Evolutionary conservation across 169 alveolate genomes (phyloP).

Genomic region (Plasmodium blacklocki): DNA sequence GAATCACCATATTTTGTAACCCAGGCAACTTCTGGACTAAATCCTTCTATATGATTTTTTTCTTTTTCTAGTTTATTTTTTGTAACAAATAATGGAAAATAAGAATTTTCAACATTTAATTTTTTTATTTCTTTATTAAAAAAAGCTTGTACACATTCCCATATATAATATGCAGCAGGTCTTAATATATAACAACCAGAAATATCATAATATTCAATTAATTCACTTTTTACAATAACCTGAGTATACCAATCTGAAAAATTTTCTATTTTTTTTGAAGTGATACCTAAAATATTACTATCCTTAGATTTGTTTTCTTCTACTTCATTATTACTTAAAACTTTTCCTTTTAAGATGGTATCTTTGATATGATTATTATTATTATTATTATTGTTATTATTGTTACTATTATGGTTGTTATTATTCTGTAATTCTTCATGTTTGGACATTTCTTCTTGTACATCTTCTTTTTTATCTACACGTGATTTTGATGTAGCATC

Average conservation of each 20-base stretch:
- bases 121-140: slow-evolving; percentile 92
- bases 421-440: slow-evolving; percentile 14
- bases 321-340: background rate
- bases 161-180: slow-evolving; percentile 97
- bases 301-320: slow-evolving; percentile 52
- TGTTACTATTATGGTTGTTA: slow-evolving; percentile 17
- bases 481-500: background rate
- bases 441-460: slow-evolving; percentile 3
- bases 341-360: background rate
- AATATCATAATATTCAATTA: slow-evolving; percentile 99
- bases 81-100: slow-evolving; percentile 97
- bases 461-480: slow-evolving; percentile 23
- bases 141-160: slow-evolving; percentile 97
- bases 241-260: slow-evolving; percentile 92
- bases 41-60: slow-evolving; percentile 98
- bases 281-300: slow-evolving; percentile 83
- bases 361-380: background rate
- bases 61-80: slow-evolving; percentile 96
- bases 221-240: slow-evolving; percentile 95
- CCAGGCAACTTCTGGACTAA: slow-evolving; percentile 99
- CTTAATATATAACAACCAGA: slow-evolving; percentile 99
- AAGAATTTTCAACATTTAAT: slow-evolving; percentile 91
- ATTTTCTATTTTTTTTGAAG: slow-evolving; percentile 85
- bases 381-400: background rate
- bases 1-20: slow-evolving; percentile 97